Evolutionary conservation across 148 eudicot species (phyloP), one percentile per base, ranked within the genome.

Genomic region (Camellia japonica): DNA sequence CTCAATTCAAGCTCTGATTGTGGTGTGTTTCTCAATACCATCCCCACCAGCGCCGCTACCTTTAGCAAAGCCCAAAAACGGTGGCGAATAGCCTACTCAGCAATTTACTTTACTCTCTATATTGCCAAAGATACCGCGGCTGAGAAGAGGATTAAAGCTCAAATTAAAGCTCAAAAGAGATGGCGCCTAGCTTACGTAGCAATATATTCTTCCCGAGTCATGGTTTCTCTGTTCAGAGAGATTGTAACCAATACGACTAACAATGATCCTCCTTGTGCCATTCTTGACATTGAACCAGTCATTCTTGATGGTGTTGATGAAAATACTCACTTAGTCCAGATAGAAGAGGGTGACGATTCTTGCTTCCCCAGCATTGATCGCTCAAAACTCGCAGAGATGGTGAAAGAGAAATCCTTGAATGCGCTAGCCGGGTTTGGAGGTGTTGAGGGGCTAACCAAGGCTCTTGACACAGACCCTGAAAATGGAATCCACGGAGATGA

Each of bases 401-500:
- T 90, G 47, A 89, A 83, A 74, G 90, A 91, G 69, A 90, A 81
- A 80, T 84, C 71, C 51, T 3, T 88, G 70, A 82, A 80, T 7
- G 71, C 79, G 76, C 88, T 92, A 46, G 47, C 13, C 0, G 54
- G 41, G 44, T 64, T 91, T 58, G 97, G 93, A 0, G 92, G 93
- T 7, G 82, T 88, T 5, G 66, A 70, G 19, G 85, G 90, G 60
- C 75, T 91, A 56, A 86, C 82, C 1, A 81, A 81, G 3, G 82
- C 90, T 56, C 89, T 94, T 3, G 49, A 84, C 55, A 87, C 91
- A 10, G 76, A 90, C 58, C 72, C 79, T 10, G 83, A 88, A 38
- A 80, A 77, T 4, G 98, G 97, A 55, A 90, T 92, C 30, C 55
- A 56, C 4, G 92, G 85, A 1, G 79, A 78, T 16, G 85, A 85